Conservation (phyloP, 2,329 filamentous ascomycete genomes). For the Cladophialophora chaetospira region DNA sequence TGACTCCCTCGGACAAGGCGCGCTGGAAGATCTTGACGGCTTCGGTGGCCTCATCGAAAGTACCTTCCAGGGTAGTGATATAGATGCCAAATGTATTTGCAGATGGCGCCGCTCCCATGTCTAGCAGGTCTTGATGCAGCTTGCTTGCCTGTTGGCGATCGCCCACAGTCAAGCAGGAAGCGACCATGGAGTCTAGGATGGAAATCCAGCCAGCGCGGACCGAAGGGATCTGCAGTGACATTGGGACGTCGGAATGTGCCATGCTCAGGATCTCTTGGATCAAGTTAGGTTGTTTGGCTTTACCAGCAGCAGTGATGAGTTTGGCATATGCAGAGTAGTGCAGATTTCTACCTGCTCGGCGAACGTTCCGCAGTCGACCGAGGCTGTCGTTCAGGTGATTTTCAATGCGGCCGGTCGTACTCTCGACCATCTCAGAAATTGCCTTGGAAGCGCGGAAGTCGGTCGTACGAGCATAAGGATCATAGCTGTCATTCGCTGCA, state of each 20-base stretch:
- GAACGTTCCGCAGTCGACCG: conserved; percentile 85
- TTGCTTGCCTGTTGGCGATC: conserved; percentile 78
- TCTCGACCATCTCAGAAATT: conserved; percentile 88
- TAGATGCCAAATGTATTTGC: conserved; percentile 98
- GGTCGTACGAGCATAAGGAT: conserved; percentile 86
- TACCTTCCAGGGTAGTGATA: conserved; percentile 98
- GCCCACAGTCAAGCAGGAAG: conserved; percentile 80
- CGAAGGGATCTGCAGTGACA: conserved; percentile 78
- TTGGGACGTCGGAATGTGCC: conserved; percentile 85
- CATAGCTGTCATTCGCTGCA: conserved; percentile 77
- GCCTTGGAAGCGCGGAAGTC: conserved; percentile 91
- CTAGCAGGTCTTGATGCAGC: conserved; percentile 87
- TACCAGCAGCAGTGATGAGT: conserved; percentile 85
- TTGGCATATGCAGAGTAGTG: conserved; percentile 97
- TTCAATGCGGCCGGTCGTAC: conserved; percentile 70
- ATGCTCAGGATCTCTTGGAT: conserved; percentile 86
- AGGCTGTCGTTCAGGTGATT: conserved; percentile 78
- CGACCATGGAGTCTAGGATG: conserved; percentile 95
- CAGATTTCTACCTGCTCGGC: conserved; percentile 84
- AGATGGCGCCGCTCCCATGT: conserved; percentile 87
- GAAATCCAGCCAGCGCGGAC: conserved; percentile 96
- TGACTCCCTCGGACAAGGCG: conserved; percentile 88
- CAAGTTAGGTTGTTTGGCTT: conserved; percentile 76
- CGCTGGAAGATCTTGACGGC: conserved; percentile 97
- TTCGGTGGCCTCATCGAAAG: conserved; percentile 95